A percentile compares a stretch with the other conserved stretches of the same genome.
Evolutionary conservation across 345 rosid species (phyloP).

Genomic region (Garcia nutans): DNA sequence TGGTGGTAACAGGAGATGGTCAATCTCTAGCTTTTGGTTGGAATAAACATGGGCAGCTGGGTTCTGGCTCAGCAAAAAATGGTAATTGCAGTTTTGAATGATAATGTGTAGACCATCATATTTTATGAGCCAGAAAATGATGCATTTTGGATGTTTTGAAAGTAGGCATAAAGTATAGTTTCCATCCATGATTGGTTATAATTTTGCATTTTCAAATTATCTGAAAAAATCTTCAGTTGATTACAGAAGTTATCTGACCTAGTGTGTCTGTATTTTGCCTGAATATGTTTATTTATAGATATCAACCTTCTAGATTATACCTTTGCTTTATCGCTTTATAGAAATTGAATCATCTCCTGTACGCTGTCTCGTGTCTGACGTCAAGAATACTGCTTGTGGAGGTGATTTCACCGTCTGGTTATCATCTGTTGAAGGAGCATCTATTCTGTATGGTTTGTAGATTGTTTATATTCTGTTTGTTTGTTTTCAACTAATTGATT

Average conservation of each 20-base stretch:
- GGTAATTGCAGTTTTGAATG: slow-evolving; percentile 39
- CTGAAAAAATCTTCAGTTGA: background rate
- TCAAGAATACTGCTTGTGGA: slow-evolving; percentile 77
- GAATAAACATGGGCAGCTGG: slow-evolving; percentile 97
- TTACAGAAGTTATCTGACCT: background rate
- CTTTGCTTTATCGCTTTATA: slow-evolving; percentile 28
- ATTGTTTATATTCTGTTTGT: slow-evolving; percentile 26
- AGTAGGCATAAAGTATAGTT: background rate
- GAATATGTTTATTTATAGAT: background rate
- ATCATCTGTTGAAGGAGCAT: slow-evolving; percentile 81
- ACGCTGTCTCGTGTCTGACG: slow-evolving; percentile 75
- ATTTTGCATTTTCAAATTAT: background rate
- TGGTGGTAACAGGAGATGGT: slow-evolving; percentile 78
- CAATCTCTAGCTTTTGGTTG: slow-evolving; percentile 86
- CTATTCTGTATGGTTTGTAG: slow-evolving; percentile 83
- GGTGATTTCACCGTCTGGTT: slow-evolving; percentile 95
- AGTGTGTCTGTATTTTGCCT: background rate
- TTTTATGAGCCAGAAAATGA: background rate
- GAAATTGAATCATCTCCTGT: slow-evolving; percentile 78
- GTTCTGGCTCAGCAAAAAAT: slow-evolving; percentile 71
- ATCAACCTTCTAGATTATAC: background rate
- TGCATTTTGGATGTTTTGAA: background rate
- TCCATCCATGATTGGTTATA: background rate
- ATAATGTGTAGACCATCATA: background rate
- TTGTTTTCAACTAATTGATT: background rate